A percentile compares a stretch with the other conserved stretches of the same genome.
Conservation (phyloP, 768 basidiomycete species). For the Pleurotus giganteus region DNA sequence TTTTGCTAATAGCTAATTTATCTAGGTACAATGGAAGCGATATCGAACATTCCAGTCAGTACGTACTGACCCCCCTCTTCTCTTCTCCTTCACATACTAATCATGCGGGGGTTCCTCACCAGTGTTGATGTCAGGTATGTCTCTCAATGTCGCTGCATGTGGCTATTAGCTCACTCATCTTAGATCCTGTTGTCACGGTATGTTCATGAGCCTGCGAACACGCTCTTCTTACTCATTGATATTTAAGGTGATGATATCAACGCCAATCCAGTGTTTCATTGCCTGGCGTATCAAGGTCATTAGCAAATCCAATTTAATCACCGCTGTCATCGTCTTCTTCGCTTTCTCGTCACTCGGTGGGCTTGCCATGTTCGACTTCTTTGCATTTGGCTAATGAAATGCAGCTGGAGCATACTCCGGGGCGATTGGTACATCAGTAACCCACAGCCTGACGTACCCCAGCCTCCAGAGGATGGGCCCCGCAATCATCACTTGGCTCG, state of each 20-base stretch:
- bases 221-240: neutral
- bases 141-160: too few relatives aligned
- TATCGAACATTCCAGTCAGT: slow-evolving; percentile 5
- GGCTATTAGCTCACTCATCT: neutral
- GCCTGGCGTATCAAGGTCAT: slow-evolving; percentile 12
- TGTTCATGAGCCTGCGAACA: neutral
- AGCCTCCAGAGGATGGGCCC: neutral
- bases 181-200: slow-evolving; percentile 11
- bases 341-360: slow-evolving; percentile 9
- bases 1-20: neutral
- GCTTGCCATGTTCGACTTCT: neutral
- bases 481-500: slow-evolving; percentile 7
- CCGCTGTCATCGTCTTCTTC: slow-evolving; percentile 4
- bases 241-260: slow-evolving; percentile 12
- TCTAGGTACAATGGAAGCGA: slow-evolving; percentile 4
- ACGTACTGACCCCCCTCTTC: neutral
- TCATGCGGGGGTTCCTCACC: neutral
- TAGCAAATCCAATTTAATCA: slow-evolving; percentile 3
- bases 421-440: slow-evolving; percentile 1
- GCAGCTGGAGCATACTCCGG: neutral
- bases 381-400: neutral
- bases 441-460: neutral
- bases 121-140: slow-evolving; percentile 11
- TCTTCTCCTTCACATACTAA: neutral
- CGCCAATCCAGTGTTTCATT: slow-evolving; percentile 11